A percentile compares a stretch with the other conserved stretches of the same genome.
phyloP scores from a whole-genome alignment of 2,329 filamentous ascomycete genomes.

The Cladosporium austrohemisphaericum region DNA sequence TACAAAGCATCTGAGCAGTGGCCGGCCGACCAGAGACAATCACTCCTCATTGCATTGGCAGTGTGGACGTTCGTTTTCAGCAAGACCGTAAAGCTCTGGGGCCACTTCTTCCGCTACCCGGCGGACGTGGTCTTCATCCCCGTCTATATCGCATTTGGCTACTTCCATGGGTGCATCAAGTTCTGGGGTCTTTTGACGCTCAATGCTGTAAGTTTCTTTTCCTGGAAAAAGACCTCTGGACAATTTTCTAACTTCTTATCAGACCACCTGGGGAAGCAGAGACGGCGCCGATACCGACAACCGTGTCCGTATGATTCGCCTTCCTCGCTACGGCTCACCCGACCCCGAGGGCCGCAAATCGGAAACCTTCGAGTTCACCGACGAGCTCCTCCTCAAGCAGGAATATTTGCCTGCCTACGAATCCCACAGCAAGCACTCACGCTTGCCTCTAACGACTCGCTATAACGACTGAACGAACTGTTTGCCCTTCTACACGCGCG shows the following conservation, averaged over 20 bases:
- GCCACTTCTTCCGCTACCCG: conserved; percentile 80
- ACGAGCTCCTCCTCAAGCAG: conserved; percentile 17
- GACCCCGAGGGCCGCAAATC: conserved; percentile 31
- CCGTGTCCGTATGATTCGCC: conserved; percentile 59
- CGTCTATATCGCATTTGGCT: conserved; percentile 85
- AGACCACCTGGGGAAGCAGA: conserved; percentile 96
- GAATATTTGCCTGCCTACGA: conserved; percentile 33
- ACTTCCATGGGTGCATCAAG: conserved; percentile 90
- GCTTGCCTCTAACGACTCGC: conserved; percentile 17
- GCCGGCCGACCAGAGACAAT: conserved; percentile 35
- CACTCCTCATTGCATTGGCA: conserved; percentile 58
- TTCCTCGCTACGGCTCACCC: conserved; percentile 33
- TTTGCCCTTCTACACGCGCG: conserved; percentile 18
- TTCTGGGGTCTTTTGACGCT: conserved; percentile 77
- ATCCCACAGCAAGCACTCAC: conserved; percentile 21
- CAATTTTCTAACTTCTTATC: conserved; percentile 19
- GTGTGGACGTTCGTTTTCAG: conserved; percentile 74
- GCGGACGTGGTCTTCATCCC: conserved; percentile 75
- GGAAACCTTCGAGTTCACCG: conserved; percentile 29
- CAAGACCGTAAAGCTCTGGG: conserved; percentile 87
- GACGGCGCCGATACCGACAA: conserved; percentile 87
- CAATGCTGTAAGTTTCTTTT: conserved; percentile 59
- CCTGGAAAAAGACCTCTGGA: no score
- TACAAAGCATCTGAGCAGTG: conserved; percentile 60
- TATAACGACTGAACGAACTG: conserved; percentile 29